phyloP scores from a whole-genome alignment of 2,329 filamentous ascomycete species.

The Aspergillus costaricaensis region DNA sequence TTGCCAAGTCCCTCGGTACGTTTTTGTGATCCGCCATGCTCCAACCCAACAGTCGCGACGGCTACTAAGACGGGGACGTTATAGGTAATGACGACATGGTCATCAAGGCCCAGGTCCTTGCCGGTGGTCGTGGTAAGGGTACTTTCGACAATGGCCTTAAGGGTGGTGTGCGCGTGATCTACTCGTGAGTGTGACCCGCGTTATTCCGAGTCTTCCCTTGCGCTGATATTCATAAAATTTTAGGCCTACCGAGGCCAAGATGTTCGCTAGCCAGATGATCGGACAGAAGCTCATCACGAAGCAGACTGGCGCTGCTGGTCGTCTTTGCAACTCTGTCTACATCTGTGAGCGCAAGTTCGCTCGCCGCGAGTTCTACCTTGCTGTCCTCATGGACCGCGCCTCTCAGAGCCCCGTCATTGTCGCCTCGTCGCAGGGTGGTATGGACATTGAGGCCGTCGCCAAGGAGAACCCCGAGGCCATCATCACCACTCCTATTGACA shows the following conservation, averaged over 20 bases:
- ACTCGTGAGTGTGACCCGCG: constrained; percentile 64
- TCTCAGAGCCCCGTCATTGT: constrained; percentile 93
- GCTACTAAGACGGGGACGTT: background rate
- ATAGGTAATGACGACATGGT: constrained; percentile 86
- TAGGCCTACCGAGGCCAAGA: constrained; percentile 84
- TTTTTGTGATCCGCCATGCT: constrained; percentile 10
- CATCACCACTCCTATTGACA: constrained; percentile 88
- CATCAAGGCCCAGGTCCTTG: constrained; percentile 99
- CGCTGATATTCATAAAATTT: constrained; percentile 9
- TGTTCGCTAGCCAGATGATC: constrained; percentile 99
- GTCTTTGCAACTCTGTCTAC: constrained; percentile 95
- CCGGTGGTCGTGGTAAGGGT: constrained; percentile 96
- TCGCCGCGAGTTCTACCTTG: constrained; percentile 97
- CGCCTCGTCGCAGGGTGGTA: constrained; percentile 95
- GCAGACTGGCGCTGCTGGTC: constrained; percentile 91
- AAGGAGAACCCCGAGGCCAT: constrained; percentile 98
- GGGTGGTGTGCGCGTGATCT: constrained; percentile 97
- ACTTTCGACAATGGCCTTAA: constrained; percentile 98
- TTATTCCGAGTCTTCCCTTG: constrained; percentile 14
- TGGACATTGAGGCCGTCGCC: constrained; percentile 98
- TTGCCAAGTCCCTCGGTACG: constrained; percentile 84
- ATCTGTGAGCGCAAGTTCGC: constrained; percentile 99
- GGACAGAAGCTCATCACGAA: constrained; percentile 99
- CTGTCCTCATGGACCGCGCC: constrained; percentile 95
- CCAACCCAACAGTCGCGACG: constrained; percentile 11